A percentile compares a stretch with the other conserved stretches of the same genome.
phyloP scores from a whole-genome alignment of 176 grass and related monocot genomes.

The Zea luxurians region DNA sequence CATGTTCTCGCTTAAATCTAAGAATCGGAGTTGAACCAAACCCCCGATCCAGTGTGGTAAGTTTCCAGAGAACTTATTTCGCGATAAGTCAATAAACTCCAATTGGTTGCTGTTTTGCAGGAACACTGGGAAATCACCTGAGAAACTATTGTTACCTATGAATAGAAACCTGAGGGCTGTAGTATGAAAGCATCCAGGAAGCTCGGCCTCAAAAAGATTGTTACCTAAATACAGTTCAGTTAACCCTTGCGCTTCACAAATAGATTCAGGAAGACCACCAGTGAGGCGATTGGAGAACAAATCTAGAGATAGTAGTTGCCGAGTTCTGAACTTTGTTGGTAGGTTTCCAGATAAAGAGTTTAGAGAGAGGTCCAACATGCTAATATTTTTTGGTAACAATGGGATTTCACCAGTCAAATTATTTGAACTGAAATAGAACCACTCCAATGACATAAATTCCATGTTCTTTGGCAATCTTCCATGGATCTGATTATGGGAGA shows the following conservation, averaged over 20 bases:
- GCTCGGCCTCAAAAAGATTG: not conserved
- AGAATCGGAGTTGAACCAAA: not conserved
- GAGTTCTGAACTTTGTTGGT: not conserved
- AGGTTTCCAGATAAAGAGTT: constrained; percentile 22
- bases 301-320: not conserved
- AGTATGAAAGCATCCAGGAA: not conserved
- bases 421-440: not conserved
- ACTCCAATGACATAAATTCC: not conserved
- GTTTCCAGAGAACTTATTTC: not conserved
- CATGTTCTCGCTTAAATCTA: constrained; percentile 25
- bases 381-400: not conserved
- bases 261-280: not conserved
- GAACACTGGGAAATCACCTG: not conserved
- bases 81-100: not conserved
- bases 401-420: not conserved
- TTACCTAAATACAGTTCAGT: not conserved
- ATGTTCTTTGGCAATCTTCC: not conserved
- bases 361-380: not conserved
- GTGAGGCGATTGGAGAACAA: constrained; percentile 9
- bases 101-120: not conserved
- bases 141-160: not conserved
- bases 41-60: constrained; percentile 7
- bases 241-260: not conserved
- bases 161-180: not conserved
- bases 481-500: not conserved